These are phyloP conservation scores for Cystofilobasidium macerans DNA, from an alignment of 768 basidiomycete genomes.

Conservation along the genomic window DNA sequence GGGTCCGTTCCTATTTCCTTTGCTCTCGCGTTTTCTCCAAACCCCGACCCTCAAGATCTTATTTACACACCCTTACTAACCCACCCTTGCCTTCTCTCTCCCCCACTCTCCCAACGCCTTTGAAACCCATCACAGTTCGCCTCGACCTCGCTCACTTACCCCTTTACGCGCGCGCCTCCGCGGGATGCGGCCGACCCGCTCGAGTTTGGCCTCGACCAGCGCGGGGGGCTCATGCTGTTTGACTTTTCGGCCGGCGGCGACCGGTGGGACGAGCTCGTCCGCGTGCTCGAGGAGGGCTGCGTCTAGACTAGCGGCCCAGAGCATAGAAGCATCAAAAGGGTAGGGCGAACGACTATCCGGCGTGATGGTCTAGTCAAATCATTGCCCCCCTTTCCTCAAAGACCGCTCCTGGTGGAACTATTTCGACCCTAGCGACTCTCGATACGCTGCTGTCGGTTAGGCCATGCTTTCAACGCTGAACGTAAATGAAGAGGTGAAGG, in stretches of 20 bases:
- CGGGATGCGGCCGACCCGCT: constrained; percentile 46
- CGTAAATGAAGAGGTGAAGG: no score
- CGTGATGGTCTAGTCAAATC: no score
- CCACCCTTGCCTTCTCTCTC: neutral
- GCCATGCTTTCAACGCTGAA: no score
- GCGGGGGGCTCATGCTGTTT: constrained; percentile 54
- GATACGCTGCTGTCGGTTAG: no score
- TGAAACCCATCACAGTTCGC: constrained; percentile 42
- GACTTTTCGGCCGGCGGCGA: constrained; percentile 31
- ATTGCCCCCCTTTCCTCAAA: no score
- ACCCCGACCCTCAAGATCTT: constrained; percentile 41
- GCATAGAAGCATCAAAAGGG: no score
- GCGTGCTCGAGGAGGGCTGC: constrained; percentile 24
- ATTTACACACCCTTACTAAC: neutral
- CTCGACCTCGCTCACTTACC: constrained; percentile 46
- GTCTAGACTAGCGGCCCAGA: neutral
- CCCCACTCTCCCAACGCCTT: neutral
- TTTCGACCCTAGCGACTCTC: no score
- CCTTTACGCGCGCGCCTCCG: constrained; percentile 47
- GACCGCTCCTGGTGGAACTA: no score
- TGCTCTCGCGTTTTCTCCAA: neutral
- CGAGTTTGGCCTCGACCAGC: constrained; percentile 59
- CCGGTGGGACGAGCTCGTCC: constrained; percentile 20
- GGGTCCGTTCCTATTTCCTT: constrained; percentile 13
- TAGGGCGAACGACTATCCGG: no score